These are phyloP conservation scores for Myxozyma neglecta DNA, from an alignment of 805 yeast species.

Conservation along the genomic window DNA sequence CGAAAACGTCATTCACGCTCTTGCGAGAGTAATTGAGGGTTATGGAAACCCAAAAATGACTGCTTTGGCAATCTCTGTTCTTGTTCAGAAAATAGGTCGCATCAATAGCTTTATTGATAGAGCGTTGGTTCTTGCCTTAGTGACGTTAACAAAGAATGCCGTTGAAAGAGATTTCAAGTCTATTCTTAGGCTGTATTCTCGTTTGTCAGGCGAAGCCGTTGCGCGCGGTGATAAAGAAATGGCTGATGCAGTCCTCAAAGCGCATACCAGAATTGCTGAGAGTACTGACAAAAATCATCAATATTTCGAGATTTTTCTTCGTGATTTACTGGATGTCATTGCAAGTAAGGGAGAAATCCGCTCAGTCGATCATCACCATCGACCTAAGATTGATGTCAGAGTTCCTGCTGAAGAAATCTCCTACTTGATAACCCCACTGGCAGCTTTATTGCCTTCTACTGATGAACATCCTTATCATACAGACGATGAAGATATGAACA, in stretches of 20 bases:
- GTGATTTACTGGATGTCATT: slow-evolving; percentile 64
- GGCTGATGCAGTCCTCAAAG: slow-evolving; percentile 44
- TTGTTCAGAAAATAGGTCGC: slow-evolving; percentile 68
- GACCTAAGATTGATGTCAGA: slow-evolving; percentile 51
- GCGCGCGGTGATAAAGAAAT: slow-evolving; percentile 44
- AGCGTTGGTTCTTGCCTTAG: slow-evolving; percentile 64
- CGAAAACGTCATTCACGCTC: slow-evolving; percentile 67
- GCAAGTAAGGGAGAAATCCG: slow-evolving; percentile 79
- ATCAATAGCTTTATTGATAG: slow-evolving; percentile 49
- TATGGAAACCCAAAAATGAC: slow-evolving; percentile 65
- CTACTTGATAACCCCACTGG: slow-evolving; percentile 69
- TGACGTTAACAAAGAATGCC: slow-evolving; percentile 60
- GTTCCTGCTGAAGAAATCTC: slow-evolving; percentile 64
- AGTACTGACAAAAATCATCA: slow-evolving; percentile 41
- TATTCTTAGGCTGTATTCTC: slow-evolving; percentile 58
- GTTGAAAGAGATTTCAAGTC: slow-evolving; percentile 66
- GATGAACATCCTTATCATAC: slow-evolving; percentile 44
- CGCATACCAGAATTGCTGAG: slow-evolving; percentile 51
- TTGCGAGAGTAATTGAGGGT: slow-evolving; percentile 61
- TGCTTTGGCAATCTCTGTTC: slow-evolving; percentile 73
- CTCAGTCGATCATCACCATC: slow-evolving; percentile 64
- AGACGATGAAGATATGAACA: slow-evolving; percentile 52
- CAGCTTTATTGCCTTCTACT: slow-evolving; percentile 62
- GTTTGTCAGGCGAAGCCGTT: slow-evolving; percentile 49
- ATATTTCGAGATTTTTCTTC: slow-evolving; percentile 57